Percentiles rank a stretch among this genome's conserved stretches.
Evolutionary conservation across 306 rosid genomes (phyloP).

Genomic region (Cucumis sativus): Cucumber_9930_V3 NC_026658.2:24422501-24423000

Average conservation of each 20-base stretch:
- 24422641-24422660: not conserved
- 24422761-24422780: too few species aligned
- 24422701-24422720: not conserved
- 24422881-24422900: too few species aligned
- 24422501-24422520: not conserved
- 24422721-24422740: not conserved
- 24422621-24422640: not conserved
- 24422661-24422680: not conserved
- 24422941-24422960: too few species aligned
- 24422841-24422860: too few species aligned
- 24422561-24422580: not conserved
- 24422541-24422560: not conserved
- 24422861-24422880: too few species aligned
- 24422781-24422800: too few species aligned
- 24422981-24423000: too few species aligned
- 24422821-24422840: not conserved
- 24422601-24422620: not conserved
- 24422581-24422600: not conserved
- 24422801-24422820: not conserved
- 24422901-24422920: too few species aligned
- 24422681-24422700: not conserved
- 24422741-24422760: too few species aligned
- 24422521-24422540: not conserved
- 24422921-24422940: too few species aligned
- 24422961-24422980: too few species aligned